A percentile compares a stretch with the other conserved stretches of the same genome.
Evolutionary conservation across 768 basidiomycete genomes (phyloP).

Genomic region (Hydnomerulius pinastri): DNA sequence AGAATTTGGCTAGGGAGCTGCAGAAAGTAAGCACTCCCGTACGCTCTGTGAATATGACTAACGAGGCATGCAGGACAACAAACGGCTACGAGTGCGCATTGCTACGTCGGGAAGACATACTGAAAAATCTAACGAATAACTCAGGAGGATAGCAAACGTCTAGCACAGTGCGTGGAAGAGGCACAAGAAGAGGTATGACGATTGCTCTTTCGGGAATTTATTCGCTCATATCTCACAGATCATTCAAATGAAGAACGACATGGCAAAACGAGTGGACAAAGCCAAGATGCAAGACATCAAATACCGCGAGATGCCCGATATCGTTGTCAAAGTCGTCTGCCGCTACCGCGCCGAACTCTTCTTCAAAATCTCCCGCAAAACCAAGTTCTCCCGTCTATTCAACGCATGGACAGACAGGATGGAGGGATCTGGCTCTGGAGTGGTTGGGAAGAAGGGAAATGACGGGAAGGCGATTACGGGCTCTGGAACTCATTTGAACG

Average conservation of each 20-base stretch:
- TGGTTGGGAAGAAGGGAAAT: slow-evolving; percentile 47
- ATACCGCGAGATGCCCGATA: slow-evolving; percentile 85
- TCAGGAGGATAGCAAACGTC: slow-evolving; percentile 86
- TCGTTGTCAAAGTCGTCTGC: slow-evolving; percentile 86
- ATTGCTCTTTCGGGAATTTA: background rate
- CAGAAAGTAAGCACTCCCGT: slow-evolving; percentile 63
- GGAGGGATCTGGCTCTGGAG: too few species aligned
- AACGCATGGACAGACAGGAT: slow-evolving; percentile 89
- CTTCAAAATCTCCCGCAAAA: slow-evolving; percentile 92
- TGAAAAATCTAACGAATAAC: slow-evolving; percentile 21
- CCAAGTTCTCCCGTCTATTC: slow-evolving; percentile 80
- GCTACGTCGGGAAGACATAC: background rate
- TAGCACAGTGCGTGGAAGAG: slow-evolving; percentile 80
- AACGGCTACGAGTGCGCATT: slow-evolving; percentile 72
- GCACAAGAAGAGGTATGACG: slow-evolving; percentile 75
- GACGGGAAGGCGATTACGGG: slow-evolving; percentile 33
- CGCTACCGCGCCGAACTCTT: slow-evolving; percentile 88
- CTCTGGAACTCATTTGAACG: slow-evolving; percentile 42
- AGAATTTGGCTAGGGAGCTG: slow-evolving; percentile 84
- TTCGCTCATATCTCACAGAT: slow-evolving; percentile 46
- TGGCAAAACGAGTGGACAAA: slow-evolving; percentile 78
- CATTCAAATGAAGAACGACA: slow-evolving; percentile 77
- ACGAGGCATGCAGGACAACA: slow-evolving; percentile 68
- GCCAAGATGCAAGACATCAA: slow-evolving; percentile 78
- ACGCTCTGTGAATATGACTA: slow-evolving; percentile 15